phyloP scores from a whole-genome alignment of 371 early-diverging fungal species.

The Mortierella sp. region DNA sequence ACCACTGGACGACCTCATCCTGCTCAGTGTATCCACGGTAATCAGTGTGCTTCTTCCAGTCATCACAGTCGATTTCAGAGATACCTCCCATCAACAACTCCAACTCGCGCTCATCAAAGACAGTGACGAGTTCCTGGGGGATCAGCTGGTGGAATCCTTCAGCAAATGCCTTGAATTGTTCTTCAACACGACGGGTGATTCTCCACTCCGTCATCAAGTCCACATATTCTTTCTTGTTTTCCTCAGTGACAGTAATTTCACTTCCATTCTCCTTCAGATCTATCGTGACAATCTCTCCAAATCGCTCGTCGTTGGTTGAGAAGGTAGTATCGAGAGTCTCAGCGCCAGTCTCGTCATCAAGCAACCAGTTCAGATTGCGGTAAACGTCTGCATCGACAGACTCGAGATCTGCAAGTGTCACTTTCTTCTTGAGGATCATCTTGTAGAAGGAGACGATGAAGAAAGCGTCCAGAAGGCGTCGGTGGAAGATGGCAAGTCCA shows the following conservation, averaged over 20 bases:
- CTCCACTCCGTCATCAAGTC: conserved; percentile 89
- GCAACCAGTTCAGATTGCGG: conserved; percentile 93
- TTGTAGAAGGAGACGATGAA: conserved; percentile 97
- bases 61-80: conserved; percentile 98
- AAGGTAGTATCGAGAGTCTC: conserved; percentile 93
- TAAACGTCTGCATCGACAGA: conserved; percentile 95
- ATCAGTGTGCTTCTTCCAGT: conserved; percentile 99
- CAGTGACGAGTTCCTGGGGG: conserved; percentile 91
- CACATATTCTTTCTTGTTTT: conserved; percentile 97
- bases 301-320: conserved; percentile 92
- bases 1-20: conserved; percentile 96
- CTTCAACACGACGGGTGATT: conserved; percentile 88
- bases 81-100: conserved; percentile 98
- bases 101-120: conserved; percentile 98
- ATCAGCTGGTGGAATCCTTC: conserved; percentile 97
- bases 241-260: conserved; percentile 95
- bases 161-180: conserved; percentile 94
- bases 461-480: conserved; percentile 96
- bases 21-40: conserved; percentile 97
- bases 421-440: conserved; percentile 91
- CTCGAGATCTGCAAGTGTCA: conserved; percentile 93
- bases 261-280: conserved; percentile 93
- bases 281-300: conserved; percentile 90
- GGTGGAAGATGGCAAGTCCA: conserved; percentile 97
- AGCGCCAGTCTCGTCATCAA: conserved; percentile 89